A percentile compares a stretch with the other conserved stretches of the same genome.
These are phyloP conservation scores for Mucor ambiguus DNA, from an alignment of 371 early-diverging fungal species.

Conservation along the genomic window DNA sequence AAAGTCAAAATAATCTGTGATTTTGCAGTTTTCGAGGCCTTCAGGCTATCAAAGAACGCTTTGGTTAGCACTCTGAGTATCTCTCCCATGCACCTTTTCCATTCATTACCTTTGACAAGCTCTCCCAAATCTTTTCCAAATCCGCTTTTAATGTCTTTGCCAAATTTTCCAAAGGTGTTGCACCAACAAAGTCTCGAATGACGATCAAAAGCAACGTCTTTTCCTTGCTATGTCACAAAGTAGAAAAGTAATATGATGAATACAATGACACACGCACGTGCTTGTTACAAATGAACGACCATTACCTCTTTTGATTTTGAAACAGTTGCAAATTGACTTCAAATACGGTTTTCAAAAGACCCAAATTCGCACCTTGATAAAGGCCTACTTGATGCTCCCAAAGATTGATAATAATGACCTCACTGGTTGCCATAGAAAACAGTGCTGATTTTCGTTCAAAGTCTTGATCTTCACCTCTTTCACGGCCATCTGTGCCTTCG, in stretches of 20 bases:
- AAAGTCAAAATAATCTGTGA: slow-evolving; percentile 93
- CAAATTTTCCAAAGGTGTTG: slow-evolving; percentile 85
- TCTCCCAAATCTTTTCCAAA: slow-evolving; percentile 90
- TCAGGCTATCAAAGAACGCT: slow-evolving; percentile 58
- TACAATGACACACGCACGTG: background rate
- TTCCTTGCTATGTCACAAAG: slow-evolving; percentile 47
- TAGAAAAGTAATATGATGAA: background rate
- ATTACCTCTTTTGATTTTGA: slow-evolving; percentile 69
- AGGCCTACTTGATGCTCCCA: slow-evolving; percentile 98
- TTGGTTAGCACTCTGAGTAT: background rate
- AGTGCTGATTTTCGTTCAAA: slow-evolving; percentile 98
- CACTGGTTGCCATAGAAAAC: slow-evolving; percentile 94
- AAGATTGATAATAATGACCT: slow-evolving; percentile 95
- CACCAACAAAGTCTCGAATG: slow-evolving; percentile 92
- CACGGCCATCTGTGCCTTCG: slow-evolving; percentile 98
- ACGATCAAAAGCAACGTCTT: slow-evolving; percentile 95
- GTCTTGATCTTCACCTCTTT: slow-evolving; percentile 98
- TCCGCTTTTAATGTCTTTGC: slow-evolving; percentile 80
- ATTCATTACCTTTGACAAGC: slow-evolving; percentile 72
- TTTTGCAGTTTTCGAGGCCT: slow-evolving; percentile 75
- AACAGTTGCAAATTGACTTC: slow-evolving; percentile 98
- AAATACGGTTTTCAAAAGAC: slow-evolving; percentile 96
- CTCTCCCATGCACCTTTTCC: too few relatives aligned
- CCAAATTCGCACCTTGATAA: slow-evolving; percentile 99
- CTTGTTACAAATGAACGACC: background rate